Evolutionary conservation across 2,329 filamentous ascomycete genomes (phyloP).

Genomic region (Paradendryphiella salina): DNA sequence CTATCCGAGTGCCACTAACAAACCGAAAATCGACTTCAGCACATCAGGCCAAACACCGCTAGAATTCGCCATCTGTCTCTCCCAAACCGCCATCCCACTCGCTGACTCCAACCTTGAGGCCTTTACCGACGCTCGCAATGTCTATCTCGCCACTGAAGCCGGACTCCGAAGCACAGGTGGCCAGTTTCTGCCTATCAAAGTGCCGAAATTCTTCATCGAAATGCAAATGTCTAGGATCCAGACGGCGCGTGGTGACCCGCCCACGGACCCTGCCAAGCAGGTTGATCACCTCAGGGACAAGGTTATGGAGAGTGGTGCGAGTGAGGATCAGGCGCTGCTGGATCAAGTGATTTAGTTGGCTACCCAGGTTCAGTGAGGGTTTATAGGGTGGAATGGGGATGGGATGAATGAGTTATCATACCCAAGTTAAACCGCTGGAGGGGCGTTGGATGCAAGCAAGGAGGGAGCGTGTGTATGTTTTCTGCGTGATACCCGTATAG

Average conservation of each 20-base stretch:
- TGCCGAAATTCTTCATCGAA: slow-evolving; percentile 65
- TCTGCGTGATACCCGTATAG: background rate
- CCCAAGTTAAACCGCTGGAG: background rate
- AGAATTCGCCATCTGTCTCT: slow-evolving; percentile 58
- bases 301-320: slow-evolving; percentile 59
- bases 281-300: slow-evolving; percentile 63
- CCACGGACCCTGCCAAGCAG: slow-evolving; percentile 55
- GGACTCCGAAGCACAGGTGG: slow-evolving; percentile 60
- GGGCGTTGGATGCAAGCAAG: background rate
- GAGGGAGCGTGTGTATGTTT: background rate
- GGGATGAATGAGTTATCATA: background rate
- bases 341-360: slow-evolving; percentile 53
- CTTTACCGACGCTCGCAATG: slow-evolving; percentile 60
- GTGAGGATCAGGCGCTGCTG: slow-evolving; percentile 54
- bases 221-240: slow-evolving; percentile 63
- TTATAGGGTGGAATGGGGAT: background rate
- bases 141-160: slow-evolving; percentile 63
- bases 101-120: slow-evolving; percentile 54
- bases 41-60: slow-evolving; percentile 55
- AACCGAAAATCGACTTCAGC: slow-evolving; percentile 63
- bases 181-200: slow-evolving; percentile 58
- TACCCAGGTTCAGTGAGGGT: slow-evolving; percentile 21
- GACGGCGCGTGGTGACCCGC: slow-evolving; percentile 61
- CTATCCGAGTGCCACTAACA: no score
- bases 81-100: slow-evolving; percentile 57